Evolutionary conservation across 768 basidiomycete species (phyloP).

Genomic region (Crucibulum laeve): DNA sequence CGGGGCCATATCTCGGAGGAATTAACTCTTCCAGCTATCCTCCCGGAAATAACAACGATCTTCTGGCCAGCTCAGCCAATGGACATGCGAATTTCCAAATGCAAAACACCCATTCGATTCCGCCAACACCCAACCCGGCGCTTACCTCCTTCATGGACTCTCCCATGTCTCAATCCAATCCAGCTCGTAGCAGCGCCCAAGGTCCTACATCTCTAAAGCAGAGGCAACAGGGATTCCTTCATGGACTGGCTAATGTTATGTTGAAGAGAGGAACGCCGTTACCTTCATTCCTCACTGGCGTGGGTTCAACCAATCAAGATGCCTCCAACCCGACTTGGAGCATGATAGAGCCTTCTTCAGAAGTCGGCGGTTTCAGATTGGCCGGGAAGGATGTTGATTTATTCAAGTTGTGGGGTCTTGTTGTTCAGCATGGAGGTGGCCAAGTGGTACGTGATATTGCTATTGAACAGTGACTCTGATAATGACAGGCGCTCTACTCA

Average conservation of each 20-base stretch:
- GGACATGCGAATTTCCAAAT: constrained; percentile 42
- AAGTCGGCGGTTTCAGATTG: constrained; percentile 61
- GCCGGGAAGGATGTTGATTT: constrained; percentile 74
- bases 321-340: constrained; percentile 61
- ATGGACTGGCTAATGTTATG: constrained; percentile 58
- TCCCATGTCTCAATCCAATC: constrained; percentile 33
- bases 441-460: constrained; percentile 42
- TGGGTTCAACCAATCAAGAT: constrained; percentile 57
- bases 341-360: constrained; percentile 55
- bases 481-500: constrained; percentile 14
- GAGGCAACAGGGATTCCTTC: constrained; percentile 57
- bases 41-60: constrained; percentile 40
- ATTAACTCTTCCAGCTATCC: constrained; percentile 41
- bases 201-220: constrained; percentile 38
- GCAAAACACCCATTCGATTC: constrained; percentile 32
- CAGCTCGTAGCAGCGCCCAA: constrained; percentile 31
- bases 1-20: constrained; percentile 67
- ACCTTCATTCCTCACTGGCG: constrained; percentile 69
- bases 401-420: constrained; percentile 67
- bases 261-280: constrained; percentile 55
- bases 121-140: constrained; percentile 30
- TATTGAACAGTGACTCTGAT: neutral
- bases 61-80: constrained; percentile 28
- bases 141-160: constrained; percentile 40
- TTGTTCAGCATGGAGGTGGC: constrained; percentile 57